Evolutionary conservation across 345 rosid genomes (phyloP), one percentile per base, ranked within the genome.

Genomic region (Ceriops zippeliana): DNA sequence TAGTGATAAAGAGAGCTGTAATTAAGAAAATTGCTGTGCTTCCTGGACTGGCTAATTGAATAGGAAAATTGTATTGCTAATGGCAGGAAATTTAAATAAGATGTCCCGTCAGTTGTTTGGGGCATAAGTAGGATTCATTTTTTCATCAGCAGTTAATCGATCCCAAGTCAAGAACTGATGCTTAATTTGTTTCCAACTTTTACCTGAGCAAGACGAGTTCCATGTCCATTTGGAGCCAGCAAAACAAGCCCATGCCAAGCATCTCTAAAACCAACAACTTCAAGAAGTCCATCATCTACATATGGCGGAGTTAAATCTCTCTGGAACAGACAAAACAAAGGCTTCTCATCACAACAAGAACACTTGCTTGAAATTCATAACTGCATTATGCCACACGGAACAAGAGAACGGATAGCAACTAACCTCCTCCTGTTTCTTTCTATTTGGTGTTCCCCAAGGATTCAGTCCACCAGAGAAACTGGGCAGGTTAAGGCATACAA

Each of bases 171-270:
- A 22, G 3, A 22, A 54, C 28, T 22, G 16, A 54, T 22, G 1
- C 30, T 8, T 5, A 10, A 27, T 21, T 54, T 2, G 59, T 54
- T 22, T 54, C 27, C 59, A 21, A 22, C 13, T 54, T 54, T 22
- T 54, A 89, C 97, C 88, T 90, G 98, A 15, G 98, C 93, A 72
- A 89, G 90, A 69, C 93, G 92, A 70, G 92, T 89, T 58, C 97
- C 97, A 62, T 90, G 98, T 37, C 97, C 97, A n/a, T 89, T 85
- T 22, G 98, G 93, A 78, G 97, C 70, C 35, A 87, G 78, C 78
- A 93, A 76, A 56, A 86, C 89, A 54, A 93, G 96, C 67, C 97
- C 96, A 76, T 93, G 98, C 98, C 97, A 90, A 67, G 98, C 98
- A 82, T 93, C 91, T 85, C 88, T 81, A 74, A 90, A 93, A 62